Evolutionary conservation across 768 basidiomycete genomes (phyloP).

Genomic region (Chiua virens): DNA sequence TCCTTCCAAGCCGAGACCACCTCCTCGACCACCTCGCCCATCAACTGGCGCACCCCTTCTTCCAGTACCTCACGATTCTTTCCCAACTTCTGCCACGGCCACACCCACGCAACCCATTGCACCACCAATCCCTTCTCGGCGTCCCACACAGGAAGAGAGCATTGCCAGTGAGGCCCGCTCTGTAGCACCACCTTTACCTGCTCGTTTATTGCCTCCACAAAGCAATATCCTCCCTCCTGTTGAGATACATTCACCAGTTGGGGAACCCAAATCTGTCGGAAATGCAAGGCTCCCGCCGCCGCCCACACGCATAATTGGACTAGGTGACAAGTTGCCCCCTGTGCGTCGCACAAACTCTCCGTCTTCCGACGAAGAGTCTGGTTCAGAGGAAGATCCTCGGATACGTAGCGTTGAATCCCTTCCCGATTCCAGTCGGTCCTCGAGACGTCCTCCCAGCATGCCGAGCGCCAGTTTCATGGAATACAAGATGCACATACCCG

Average conservation of each 20-base stretch:
- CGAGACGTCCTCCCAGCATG: constrained; percentile 47
- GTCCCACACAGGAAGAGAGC: constrained; percentile 9
- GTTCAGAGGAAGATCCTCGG: constrained; percentile 57
- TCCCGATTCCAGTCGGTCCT: constrained; percentile 70
- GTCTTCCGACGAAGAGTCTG: constrained; percentile 53
- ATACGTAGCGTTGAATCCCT: constrained; percentile 50
- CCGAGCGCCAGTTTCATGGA: constrained; percentile 37
- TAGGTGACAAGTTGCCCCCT: constrained; percentile 70
- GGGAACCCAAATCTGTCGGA: constrained; percentile 29
- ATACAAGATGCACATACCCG: constrained; percentile 51
- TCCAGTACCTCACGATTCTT: not conserved
- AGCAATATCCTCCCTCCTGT: not conserved
- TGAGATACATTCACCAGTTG: constrained; percentile 21
- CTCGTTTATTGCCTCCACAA: constrained; percentile 28
- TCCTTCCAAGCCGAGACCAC: constrained; percentile 20
- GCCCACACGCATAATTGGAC: constrained; percentile 69
- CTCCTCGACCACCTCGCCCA: constrained; percentile 26
- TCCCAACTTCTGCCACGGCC: not conserved
- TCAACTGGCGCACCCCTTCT: not conserved
- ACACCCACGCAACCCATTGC: constrained; percentile 22
- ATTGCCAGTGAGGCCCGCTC: not conserved
- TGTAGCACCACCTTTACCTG: constrained; percentile 34
- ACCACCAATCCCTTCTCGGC: constrained; percentile 45
- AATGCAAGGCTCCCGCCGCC: constrained; percentile 59
- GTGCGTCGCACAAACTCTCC: constrained; percentile 47